These are phyloP conservation scores for Neurospora terricola DNA, from an alignment of 495 filamentous ascomycete species.

Conservation along the genomic window DNA sequence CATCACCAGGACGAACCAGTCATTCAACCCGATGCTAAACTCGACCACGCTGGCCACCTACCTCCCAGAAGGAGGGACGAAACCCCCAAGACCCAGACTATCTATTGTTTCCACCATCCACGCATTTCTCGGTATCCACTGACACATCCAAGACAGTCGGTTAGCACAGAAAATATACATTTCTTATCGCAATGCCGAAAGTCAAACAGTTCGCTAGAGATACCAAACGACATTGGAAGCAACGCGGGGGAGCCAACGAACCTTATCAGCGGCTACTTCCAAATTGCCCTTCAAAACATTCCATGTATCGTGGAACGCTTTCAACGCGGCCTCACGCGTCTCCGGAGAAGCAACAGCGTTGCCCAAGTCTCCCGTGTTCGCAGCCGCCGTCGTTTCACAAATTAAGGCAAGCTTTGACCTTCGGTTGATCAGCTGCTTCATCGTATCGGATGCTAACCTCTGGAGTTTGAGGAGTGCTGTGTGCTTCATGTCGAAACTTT, in stretches of 20 bases:
- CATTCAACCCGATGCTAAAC: not conserved
- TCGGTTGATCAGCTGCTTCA: not conserved
- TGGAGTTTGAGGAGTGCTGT: not conserved
- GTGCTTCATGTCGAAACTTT: not conserved
- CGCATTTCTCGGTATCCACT: not conserved
- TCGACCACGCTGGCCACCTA: too few relatives aligned
- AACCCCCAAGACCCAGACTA: not conserved
- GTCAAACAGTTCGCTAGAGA: too few relatives aligned
- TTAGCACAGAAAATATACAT: not conserved
- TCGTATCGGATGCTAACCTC: not conserved
- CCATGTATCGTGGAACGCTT: not conserved
- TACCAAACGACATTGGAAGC: not conserved
- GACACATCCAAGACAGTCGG: not conserved
- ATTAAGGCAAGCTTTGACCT: not conserved
- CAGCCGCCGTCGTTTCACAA: not conserved
- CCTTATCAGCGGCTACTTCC: not conserved
- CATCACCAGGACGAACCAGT: not conserved
- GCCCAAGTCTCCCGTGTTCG: not conserved
- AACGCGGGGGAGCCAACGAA: not conserved
- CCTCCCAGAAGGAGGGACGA: not conserved
- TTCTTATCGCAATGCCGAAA: not conserved
- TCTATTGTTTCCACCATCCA: not conserved
- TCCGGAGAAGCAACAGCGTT: not conserved
- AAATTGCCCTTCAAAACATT: too few relatives aligned
- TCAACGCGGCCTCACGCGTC: not conserved